These are phyloP conservation scores for Ustilago bromivora DNA, from an alignment of 1,284 basidiomycete species.

Conservation along the genomic window DNA sequence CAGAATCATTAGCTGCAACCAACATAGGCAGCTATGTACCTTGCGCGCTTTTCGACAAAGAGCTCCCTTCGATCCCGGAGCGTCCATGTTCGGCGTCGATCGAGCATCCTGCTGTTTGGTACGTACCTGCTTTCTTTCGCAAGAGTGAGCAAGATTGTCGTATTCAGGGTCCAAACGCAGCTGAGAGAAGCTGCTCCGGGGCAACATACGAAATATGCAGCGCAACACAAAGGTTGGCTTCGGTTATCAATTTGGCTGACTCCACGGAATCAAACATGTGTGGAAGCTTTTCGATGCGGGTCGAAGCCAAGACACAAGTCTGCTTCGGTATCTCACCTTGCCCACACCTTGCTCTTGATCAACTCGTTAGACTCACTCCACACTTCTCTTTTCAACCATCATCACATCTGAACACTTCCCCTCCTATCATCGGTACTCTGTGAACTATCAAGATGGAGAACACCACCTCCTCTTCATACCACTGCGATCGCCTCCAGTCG, in stretches of 20 bases:
- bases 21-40: no score
- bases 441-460: slow-evolving; percentile 28
- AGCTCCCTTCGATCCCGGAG: no score
- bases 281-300: slow-evolving; percentile 1
- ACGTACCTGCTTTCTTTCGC: no score
- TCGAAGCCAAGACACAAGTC: not conserved
- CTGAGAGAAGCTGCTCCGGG: not conserved
- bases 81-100: no score
- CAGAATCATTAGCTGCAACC: slow-evolving; percentile 4
- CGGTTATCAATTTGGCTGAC: slow-evolving; percentile 23
- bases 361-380: not conserved
- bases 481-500: not conserved
- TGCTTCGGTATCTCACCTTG: not conserved
- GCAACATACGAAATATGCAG: slow-evolving; percentile 5
- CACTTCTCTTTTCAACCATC: slow-evolving; percentile 1
- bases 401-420: not conserved
- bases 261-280: slow-evolving; percentile 25
- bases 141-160: no score
- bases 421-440: not conserved
- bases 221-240: slow-evolving; percentile 5
- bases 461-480: slow-evolving; percentile 12
- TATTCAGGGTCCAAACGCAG: not conserved
- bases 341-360: not conserved
- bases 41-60: no score
- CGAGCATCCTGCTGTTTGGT: no score